phyloP scores from a whole-genome alignment of 2,329 filamentous ascomycete species.

The Fonsecaea multimorphosa region DNA sequence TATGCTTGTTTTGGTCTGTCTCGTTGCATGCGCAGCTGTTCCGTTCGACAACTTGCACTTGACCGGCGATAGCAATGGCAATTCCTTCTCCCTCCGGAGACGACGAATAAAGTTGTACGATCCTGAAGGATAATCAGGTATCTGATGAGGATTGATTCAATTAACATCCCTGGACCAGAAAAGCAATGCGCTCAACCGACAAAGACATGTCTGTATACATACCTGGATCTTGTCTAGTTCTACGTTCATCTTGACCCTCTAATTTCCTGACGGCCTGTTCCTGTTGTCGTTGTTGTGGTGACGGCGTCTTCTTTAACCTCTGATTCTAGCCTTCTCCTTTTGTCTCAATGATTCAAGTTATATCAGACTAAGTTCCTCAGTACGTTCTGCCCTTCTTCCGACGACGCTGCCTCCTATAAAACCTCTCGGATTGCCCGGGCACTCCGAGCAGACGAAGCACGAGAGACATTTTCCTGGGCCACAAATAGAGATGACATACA shows the following conservation, averaged over 20 bases:
- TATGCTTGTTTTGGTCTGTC: neutral
- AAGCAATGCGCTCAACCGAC: neutral
- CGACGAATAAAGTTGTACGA: neutral
- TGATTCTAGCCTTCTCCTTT: neutral
- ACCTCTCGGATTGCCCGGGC: neutral
- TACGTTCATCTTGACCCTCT: neutral
- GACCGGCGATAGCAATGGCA: neutral
- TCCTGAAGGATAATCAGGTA: slow-evolving; percentile 5
- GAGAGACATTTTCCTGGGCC: neutral
- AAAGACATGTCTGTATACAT: neutral
- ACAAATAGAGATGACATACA: neutral
- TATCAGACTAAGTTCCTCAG: no score
- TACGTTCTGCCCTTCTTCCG: neutral
- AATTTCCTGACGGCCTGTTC: neutral
- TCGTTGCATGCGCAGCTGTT: neutral
- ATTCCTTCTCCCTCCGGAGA: neutral
- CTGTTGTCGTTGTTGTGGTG: neutral
- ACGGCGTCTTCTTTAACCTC: neutral
- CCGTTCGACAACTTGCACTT: neutral
- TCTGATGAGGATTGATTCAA: neutral
- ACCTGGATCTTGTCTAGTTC: neutral
- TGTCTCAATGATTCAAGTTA: neutral
- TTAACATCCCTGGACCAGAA: neutral
- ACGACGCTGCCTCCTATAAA: neutral
- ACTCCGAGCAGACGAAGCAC: neutral